phyloP scores from a whole-genome alignment of 208 protist genomes.

The Leishmania guyanensis region DNA sequence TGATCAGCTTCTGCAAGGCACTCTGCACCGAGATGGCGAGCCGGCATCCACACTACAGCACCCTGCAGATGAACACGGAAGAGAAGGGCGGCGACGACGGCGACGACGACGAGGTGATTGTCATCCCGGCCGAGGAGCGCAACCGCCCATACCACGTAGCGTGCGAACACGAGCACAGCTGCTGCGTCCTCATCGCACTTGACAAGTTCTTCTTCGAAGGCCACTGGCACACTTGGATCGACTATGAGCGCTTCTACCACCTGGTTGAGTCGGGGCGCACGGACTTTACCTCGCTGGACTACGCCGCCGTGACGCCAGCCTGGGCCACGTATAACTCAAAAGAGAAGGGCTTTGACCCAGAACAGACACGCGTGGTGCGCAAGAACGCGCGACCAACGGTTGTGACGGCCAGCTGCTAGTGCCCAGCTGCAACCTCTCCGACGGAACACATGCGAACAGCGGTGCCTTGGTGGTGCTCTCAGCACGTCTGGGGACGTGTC shows the following conservation, averaged over 20 bases:
- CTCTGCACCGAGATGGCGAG: constrained; percentile 61
- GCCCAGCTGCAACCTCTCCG: background rate
- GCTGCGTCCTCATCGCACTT: constrained; percentile 89
- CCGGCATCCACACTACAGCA: constrained; percentile 45
- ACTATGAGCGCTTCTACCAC: constrained; percentile 84
- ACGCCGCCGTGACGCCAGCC: constrained; percentile 69
- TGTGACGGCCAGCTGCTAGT: constrained; percentile 43
- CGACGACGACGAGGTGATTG: constrained; percentile 27
- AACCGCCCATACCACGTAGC: constrained; percentile 84
- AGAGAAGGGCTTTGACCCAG: constrained; percentile 91
- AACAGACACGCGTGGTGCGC: constrained; percentile 67
- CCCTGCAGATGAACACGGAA: constrained; percentile 29
- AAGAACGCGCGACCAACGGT: constrained; percentile 58
- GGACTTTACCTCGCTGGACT: constrained; percentile 80
- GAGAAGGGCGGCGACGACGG: constrained; percentile 5
- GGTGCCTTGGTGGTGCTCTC: no score
- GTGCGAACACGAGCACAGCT: constrained; percentile 93
- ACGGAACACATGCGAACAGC: background rate
- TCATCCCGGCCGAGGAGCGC: constrained; percentile 39
- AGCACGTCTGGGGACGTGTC: no score
- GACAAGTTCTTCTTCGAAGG: constrained; percentile 82
- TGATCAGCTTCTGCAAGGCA: constrained; percentile 85
- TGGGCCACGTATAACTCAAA: constrained; percentile 84
- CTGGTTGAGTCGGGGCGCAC: constrained; percentile 49
- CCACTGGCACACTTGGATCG: constrained; percentile 92